Base-by-base conservation (phyloP, 1,284 basidiomycete species). In the Cryptococcus wingfieldii region DNA sequence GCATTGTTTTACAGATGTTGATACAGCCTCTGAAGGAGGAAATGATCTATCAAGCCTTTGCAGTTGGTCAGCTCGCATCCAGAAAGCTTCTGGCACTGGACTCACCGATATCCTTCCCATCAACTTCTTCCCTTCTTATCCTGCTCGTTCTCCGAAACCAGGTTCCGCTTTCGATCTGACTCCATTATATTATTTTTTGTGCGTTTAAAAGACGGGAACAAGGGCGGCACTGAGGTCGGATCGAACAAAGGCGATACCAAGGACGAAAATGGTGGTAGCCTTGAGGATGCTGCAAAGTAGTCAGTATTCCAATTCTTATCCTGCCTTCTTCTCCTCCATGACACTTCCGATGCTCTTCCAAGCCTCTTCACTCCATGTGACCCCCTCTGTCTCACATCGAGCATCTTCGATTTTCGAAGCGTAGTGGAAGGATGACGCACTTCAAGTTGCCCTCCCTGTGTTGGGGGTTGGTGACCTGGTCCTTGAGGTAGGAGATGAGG, bases 191-290 rank as follows among this genome's bases (percentile, higher is more conserved):
- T 42, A 34, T 9, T 13, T 50, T 46, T 6, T 12, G 42, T 13
- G 10, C 43, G 27, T 46, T 50, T 64, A 69, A 54, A 70, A 67
- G 16, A 64, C 60, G 19, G 68, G 68, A 8, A 70, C 61, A 23
- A 70, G 58, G 6, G 63, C 62, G n/a, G 50, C 56, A 41, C 66
- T 58, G 28, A 65, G 50, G 18, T 51, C 49, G 23, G 66, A 68
- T 61, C 68, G 59, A 10, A 68, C 62, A 49, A 70, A 67, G 5
- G 58, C 59, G 23, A 70, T 56, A 31, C 68, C 68, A n/a, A 63
- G 54, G 48, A 63, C 55, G 58, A 70, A 70, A 50, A 70, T 55
- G 37, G 56, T 55, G 9, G 62, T 53, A 2, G 68, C 68, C 56
- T 57, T 55, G 28, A 63, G 58, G 56, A 70, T 68, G 44, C 68